Percentiles rank a stretch among this genome's conserved stretches.
phyloP scores from a whole-genome alignment of 768 basidiomycete genomes.

The Neoboletus subvelutipes region DNA sequence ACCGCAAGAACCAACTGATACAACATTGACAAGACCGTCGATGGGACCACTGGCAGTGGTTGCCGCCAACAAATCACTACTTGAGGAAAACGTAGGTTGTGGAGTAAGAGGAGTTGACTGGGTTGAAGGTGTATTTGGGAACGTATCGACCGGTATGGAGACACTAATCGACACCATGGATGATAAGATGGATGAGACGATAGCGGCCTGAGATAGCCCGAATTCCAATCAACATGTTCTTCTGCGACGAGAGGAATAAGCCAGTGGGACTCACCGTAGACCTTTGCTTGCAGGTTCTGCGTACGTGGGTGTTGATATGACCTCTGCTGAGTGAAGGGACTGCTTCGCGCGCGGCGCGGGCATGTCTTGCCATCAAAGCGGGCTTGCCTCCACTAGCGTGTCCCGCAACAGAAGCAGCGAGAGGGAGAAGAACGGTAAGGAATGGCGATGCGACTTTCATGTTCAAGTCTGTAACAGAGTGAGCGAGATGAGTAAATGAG shows the following conservation, averaged over 20 bases:
- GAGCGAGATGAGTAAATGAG: not conserved
- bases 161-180: not conserved
- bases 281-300: not conserved
- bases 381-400: not conserved
- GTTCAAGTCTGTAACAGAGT: not conserved
- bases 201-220: not conserved
- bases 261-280: not conserved
- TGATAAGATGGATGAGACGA: not conserved
- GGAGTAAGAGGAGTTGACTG: not conserved
- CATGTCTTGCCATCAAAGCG: slow-evolving; percentile 7
- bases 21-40: slow-evolving; percentile 37
- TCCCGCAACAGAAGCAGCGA: not conserved
- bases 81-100: not conserved
- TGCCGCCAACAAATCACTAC: not conserved
- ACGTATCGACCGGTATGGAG: not conserved
- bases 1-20: slow-evolving; percentile 41
- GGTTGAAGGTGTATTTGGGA: not conserved
- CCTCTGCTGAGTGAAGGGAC: not conserved
- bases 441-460: not conserved
- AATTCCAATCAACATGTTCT: not conserved
- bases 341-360: not conserved
- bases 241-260: not conserved
- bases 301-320: not conserved
- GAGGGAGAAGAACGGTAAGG: not conserved
- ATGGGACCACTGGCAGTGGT: not conserved